Evolutionary conservation across 1,284 basidiomycete species (phyloP).

Genomic region (Cutaneotrichosporon cutaneum): DNA sequence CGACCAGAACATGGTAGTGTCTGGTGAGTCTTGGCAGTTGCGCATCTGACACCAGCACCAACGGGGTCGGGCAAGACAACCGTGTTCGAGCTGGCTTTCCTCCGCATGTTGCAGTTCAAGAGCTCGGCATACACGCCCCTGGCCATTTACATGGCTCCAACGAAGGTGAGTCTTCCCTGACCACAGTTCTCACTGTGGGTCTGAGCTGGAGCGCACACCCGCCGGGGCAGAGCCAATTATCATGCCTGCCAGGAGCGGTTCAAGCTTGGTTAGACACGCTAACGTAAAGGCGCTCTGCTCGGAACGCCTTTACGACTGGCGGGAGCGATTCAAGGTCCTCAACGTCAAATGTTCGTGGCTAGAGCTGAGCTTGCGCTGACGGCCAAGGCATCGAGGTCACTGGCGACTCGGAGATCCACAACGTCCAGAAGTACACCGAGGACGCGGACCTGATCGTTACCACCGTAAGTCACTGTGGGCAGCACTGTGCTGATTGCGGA

Average conservation of each 20-base stretch:
- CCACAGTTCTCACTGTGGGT: too few species aligned
- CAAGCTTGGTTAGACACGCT: not conserved
- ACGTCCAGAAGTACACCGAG: constrained; percentile 60
- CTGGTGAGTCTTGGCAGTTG: constrained; percentile 58
- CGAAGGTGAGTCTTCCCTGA: constrained; percentile 73
- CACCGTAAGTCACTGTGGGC: constrained; percentile 58
- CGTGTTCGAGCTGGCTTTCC: constrained; percentile 85
- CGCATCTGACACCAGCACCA: constrained; percentile 62
- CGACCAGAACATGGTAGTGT: constrained; percentile 76
- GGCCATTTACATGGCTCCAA: constrained; percentile 92
- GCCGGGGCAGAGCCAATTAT: too few species aligned
- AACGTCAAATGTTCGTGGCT: constrained; percentile 67
- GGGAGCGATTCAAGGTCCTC: constrained; percentile 68
- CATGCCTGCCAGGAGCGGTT: too few species aligned
- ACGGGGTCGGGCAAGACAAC: constrained; percentile 93
- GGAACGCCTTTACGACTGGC: constrained; percentile 84
- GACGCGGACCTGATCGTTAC: constrained; percentile 76
- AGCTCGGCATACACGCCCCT: constrained; percentile 55
- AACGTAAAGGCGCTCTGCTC: constrained; percentile 72
- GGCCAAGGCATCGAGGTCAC: constrained; percentile 78
- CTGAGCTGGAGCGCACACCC: too few species aligned
- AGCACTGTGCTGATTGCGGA: constrained; percentile 43
- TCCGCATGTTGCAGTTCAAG: constrained; percentile 66
- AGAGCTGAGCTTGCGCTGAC: constrained; percentile 10
- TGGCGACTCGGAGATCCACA: constrained; percentile 71